Evolutionary conservation across 2,329 filamentous ascomycete species (phyloP).

Genomic region (Helminthosporium solani): DNA sequence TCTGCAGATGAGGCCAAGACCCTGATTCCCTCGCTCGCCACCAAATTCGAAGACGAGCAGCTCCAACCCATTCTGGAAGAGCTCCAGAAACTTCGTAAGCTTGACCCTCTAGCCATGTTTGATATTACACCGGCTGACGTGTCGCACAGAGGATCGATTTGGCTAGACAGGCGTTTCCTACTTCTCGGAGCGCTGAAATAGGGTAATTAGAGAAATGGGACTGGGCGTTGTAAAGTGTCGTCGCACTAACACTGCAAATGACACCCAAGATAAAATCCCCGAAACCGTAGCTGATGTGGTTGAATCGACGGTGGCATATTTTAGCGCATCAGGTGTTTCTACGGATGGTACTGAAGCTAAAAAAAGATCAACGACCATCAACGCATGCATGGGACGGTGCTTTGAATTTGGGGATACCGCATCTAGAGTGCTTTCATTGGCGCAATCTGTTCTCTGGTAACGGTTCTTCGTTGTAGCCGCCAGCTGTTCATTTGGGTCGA

Average conservation of each 20-base stretch:
- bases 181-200: too few relatives aligned
- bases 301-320: neutral
- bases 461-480: too few relatives aligned
- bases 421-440: neutral
- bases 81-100: conserved; percentile 72
- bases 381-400: neutral
- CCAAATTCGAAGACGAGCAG: conserved; percentile 89
- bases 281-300: too few relatives aligned
- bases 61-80: conserved; percentile 86
- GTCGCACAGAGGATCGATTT: conserved; percentile 28
- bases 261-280: too few relatives aligned
- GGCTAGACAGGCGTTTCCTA: conserved; percentile 17
- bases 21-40: conserved; percentile 81
- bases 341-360: neutral
- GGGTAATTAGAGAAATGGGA: too few relatives aligned
- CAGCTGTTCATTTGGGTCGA: too few relatives aligned
- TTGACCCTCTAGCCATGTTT: neutral
- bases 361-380: neutral
- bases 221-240: too few relatives aligned
- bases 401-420: neutral
- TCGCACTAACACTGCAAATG: too few relatives aligned
- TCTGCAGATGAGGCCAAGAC: conserved; percentile 94
- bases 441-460: too few relatives aligned
- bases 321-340: too few relatives aligned
- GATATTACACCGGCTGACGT: conserved; percentile 17